These are phyloP conservation scores for Entonaema liquescens DNA, from an alignment of 495 filamentous ascomycete genomes.

Conservation along the genomic window DNA sequence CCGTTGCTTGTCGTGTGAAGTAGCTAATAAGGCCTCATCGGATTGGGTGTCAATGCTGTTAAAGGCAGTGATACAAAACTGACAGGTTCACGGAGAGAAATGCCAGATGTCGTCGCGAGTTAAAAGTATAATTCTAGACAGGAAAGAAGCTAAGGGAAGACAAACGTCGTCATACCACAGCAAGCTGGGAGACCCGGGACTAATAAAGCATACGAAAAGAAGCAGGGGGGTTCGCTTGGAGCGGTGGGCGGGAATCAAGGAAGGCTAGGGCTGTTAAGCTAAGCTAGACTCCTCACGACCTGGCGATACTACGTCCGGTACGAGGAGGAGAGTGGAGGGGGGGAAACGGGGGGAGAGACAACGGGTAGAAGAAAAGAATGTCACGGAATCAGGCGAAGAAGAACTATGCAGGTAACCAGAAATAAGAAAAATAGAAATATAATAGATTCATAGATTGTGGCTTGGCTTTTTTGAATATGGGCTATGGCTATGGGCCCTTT, in stretches of 20 bases:
- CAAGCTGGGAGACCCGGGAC: slow-evolving; percentile 3
- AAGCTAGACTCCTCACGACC: slow-evolving; percentile 36
- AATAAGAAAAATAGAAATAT: background rate
- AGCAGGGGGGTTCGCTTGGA: slow-evolving; percentile 38
- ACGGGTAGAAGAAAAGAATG: slow-evolving; percentile 28
- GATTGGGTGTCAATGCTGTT: slow-evolving; percentile 31
- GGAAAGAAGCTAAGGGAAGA: slow-evolving; percentile 41
- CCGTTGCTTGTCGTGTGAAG: slow-evolving; percentile 8
- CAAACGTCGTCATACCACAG: slow-evolving; percentile 61
- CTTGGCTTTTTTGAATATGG: slow-evolving; percentile 14
- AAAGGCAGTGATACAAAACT: slow-evolving; percentile 29
- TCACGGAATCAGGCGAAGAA: slow-evolving; percentile 33
- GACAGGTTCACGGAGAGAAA: slow-evolving; percentile 26
- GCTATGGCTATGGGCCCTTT: background rate
- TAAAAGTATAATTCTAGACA: slow-evolving; percentile 23
- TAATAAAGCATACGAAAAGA: slow-evolving; percentile 3
- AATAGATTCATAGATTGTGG: slow-evolving; percentile 17
- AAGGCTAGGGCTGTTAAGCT: slow-evolving; percentile 36
- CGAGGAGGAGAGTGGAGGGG: slow-evolving; percentile 14
- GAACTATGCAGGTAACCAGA: background rate
- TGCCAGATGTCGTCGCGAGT: slow-evolving; percentile 36
- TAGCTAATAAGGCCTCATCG: slow-evolving; percentile 25
- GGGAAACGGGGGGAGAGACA: slow-evolving; percentile 5
- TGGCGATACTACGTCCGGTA: slow-evolving; percentile 34
- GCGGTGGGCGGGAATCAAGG: slow-evolving; percentile 43